Evolutionary conservation across 192 early-diverging fungal species (phyloP).

Genomic region (Thamnidium elegans): DNA sequence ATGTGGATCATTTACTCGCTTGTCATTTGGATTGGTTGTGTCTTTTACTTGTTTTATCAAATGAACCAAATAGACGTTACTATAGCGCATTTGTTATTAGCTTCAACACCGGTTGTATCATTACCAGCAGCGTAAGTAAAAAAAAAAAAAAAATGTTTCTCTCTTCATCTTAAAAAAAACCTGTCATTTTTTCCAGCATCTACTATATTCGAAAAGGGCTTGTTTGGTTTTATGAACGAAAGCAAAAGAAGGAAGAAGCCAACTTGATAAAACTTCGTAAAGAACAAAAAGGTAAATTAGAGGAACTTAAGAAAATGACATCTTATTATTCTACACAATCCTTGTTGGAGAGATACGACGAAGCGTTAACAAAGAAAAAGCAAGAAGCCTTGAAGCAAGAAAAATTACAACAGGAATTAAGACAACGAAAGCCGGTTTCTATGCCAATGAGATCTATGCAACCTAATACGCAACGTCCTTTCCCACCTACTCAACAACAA

Average conservation of each 20-base stretch:
- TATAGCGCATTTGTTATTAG: neutral
- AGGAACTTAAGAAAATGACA: conserved; percentile 95
- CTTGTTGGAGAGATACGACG: conserved; percentile 85
- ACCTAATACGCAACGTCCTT: neutral
- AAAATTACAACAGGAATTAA: neutral
- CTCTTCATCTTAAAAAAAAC: too few species aligned
- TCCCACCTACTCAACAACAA: conserved; percentile 5
- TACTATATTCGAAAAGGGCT: conserved; percentile 37
- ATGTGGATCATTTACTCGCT: conserved; percentile 60
- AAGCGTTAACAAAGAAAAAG: conserved; percentile 25
- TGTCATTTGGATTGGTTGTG: conserved; percentile 52
- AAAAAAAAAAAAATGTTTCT: neutral
- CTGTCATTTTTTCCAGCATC: neutral
- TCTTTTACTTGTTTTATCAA: conserved; percentile 45
- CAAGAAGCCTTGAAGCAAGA: neutral
- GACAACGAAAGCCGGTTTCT: conserved; percentile 14
- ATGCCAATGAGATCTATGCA: conserved; percentile 6
- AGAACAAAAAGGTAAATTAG: conserved; percentile 71
- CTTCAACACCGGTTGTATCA: conserved; percentile 7
- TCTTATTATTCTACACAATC: conserved; percentile 87
- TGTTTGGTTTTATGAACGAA: conserved; percentile 47
- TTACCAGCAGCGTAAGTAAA: conserved; percentile 35
- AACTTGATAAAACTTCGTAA: conserved; percentile 42
- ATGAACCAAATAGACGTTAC: conserved; percentile 13
- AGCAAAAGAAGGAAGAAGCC: conserved; percentile 50